Base-by-base conservation (phyloP, 495 filamentous ascomycete species). In the Baudoinia panamericana region DNA sequence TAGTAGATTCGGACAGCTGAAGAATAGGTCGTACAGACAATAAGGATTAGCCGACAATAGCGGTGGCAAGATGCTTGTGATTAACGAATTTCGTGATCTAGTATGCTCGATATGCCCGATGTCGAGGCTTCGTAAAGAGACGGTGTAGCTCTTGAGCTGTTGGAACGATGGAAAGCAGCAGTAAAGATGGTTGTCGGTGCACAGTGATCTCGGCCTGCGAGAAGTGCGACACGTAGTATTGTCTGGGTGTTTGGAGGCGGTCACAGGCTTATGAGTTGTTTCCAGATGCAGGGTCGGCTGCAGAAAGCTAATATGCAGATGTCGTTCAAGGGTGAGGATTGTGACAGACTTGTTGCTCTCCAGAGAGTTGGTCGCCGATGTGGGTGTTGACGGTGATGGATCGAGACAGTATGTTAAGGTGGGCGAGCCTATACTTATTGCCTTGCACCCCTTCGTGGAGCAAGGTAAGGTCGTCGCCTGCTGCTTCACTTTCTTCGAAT, bases 1-100 rank as follows among this genome's bases (percentile, higher is more conserved):
- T 13, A 30, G n/a, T n/a, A 18, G 12, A 5, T n/a, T 5, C 25
- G 15, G n/a, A 20, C 16, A 9, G 12, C 9, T 8, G n/a, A 26
- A 17, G 32, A 34, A 51, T 24, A 27, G 19, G 12, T 7, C 29
- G 45, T 29, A 48, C 43, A 43, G n/a, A 47, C 37, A 47, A 46
- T 51, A 51, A 46, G 36, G 5, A 33, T 43, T 45, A 51, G 26
- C 7, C 20, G 38, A 41, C 37, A 41, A 46, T 42, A 39, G 26
- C 32, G 38, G n/a, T n/a, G n/a, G n/a, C n/a, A n/a, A 27, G 25
- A 13, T 42, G 48, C 48, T 43, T 37, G 29, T 43, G 46, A 5
- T 42, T 43, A 39, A 28, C 32, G 46, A 32, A 37, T 41, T 38
- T 13, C 29, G 25, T 30, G 34, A 37, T 17, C 31, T 16, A 36